Base-by-base conservation (phyloP, 2,329 filamentous ascomycete species). In the Fusarium scirpi region DNA sequence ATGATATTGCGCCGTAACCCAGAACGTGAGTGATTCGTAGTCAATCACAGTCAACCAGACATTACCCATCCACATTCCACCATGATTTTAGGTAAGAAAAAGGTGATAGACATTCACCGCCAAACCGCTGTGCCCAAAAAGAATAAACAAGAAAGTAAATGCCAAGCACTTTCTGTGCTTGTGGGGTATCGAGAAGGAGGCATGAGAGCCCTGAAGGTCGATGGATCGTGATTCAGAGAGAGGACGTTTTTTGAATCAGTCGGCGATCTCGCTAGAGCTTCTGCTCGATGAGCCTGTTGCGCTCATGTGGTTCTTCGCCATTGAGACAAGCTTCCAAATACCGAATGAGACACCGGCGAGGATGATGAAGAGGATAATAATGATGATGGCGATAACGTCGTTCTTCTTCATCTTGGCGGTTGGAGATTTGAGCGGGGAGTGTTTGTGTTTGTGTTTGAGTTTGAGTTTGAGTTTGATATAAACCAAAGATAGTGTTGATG, bases 381-480 rank as follows among this genome's bases (percentile, higher is more conserved):
- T 86, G 77, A 91, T 91, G 78, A 91, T 84, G 73, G 89, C 89
- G 79, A 91, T 91, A 75, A 87, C 86, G 80, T 91, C 85, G 85
- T 91, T 91, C 82, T 86, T 81, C 79, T 91, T 87, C 85, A 87
- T 90, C 72, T 71, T 82, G 77, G 79, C 77, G 76, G 78, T 69
- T 68, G 62, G 46, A 53, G 29, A 44, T 47, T 55, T 58, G 10
- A 38, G 43, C 38, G 24, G 25, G 24, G 25, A 49, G 57, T 54
- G 25, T 34, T 34, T 20, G 44, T 54, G 25, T 29, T 34, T 20
- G 38, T 22, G 43, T 15, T 57, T 48, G 46, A 18, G 13, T 10
- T 57, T 48, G 46, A 18, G 13, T 10, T 32, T 60, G 47, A 27
- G 20, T 59, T 22, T 41, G 29, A 22, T 38, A 24, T 18, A 41